Base-by-base conservation (phyloP, 2,329 filamentous ascomycete species). In the Gyromitra esculenta region DNA sequence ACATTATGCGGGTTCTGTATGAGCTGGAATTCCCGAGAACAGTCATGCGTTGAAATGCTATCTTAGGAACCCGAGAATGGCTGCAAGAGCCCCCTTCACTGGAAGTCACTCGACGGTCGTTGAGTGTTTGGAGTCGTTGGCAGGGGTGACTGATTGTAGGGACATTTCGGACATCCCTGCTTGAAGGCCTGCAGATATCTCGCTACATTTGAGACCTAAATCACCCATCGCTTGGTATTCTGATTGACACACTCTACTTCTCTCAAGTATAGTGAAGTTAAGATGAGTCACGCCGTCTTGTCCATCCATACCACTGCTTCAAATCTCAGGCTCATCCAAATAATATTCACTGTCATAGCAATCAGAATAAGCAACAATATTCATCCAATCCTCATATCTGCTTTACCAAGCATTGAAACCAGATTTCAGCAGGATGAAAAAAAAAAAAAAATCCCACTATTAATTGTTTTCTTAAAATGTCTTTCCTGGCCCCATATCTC, bases 401-500 rank as follows among this genome's bases (percentile, higher is more conserved):
- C n/a, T 5, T 43, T 43, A 13, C 37, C 18, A 41, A 8, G 8
- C 39, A 18, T 7, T 18, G 1, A 13, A 5, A 39, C 18, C 15
- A 31, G 21, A 21, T 25, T 50, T 64, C 50, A 31, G 4, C 3
- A 13, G 1, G 3, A 45, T 5, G 13, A 31, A 11, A 54, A 15
- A 25, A 13, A n/a, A 13, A n/a, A 15, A 1, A 6, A 41, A 39
- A 13, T 21, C 15, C 15, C 48, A 7, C 13, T n/a, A 21, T 41
- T 57, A 25, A 67, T 39, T 67, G n/a, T 37, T 39, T 41, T 57
- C 11, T 11, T 8, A 15, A 31, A 31, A 48, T 65, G 21, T 39
- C 60, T n/a, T 71, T 37, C 63, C 21, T 13, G 43, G 25, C 25
- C 39, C 39, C 71, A 39, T 74, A 39, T 69, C 64, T 69, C 48